phyloP scores from a whole-genome alignment of 495 filamentous ascomycete species.

The Astrothelium subdiscretum region DNA sequence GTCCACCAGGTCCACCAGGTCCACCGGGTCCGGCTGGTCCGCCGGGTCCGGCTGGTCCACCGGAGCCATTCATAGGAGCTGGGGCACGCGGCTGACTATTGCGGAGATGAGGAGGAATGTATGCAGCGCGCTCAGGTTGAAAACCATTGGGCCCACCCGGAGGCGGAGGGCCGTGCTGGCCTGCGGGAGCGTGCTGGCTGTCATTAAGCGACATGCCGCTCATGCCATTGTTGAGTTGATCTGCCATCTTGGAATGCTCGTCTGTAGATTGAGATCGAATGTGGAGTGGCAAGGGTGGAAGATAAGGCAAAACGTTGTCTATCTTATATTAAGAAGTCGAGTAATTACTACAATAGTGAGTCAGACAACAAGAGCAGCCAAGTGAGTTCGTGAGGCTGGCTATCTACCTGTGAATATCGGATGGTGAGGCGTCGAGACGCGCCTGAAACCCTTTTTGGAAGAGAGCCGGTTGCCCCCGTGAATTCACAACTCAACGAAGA shows the following conservation, averaged over 20 bases:
- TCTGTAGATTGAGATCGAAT: conserved; percentile 3
- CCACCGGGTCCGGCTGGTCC: conserved; percentile 25
- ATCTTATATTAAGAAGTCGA: neutral
- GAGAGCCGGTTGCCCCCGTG: neutral
- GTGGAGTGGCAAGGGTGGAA: neutral
- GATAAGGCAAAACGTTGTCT: neutral
- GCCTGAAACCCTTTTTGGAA: conserved; percentile 6
- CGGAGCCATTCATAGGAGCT: conserved; percentile 13
- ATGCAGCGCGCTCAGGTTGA: conserved; percentile 50
- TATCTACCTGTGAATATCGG: neutral
- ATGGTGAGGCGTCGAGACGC: neutral
- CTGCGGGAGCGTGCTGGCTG: conserved; percentile 56
- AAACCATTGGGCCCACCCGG: conserved; percentile 25
- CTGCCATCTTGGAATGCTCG: conserved; percentile 59
- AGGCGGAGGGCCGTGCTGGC: no score
- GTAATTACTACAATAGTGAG: neutral
- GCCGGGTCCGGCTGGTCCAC: conserved; percentile 16
- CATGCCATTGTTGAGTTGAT: conserved; percentile 71
- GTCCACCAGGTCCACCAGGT: conserved; percentile 19
- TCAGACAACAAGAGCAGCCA: neutral
- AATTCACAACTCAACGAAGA: neutral
- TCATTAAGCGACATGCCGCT: conserved; percentile 65
- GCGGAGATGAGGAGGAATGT: conserved; percentile 94
- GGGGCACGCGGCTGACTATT: conserved; percentile 36
- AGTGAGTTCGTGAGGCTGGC: neutral